Base-by-base conservation (phyloP, 2,329 filamentous ascomycete species). In the Diaporthe caulivora region DNA sequence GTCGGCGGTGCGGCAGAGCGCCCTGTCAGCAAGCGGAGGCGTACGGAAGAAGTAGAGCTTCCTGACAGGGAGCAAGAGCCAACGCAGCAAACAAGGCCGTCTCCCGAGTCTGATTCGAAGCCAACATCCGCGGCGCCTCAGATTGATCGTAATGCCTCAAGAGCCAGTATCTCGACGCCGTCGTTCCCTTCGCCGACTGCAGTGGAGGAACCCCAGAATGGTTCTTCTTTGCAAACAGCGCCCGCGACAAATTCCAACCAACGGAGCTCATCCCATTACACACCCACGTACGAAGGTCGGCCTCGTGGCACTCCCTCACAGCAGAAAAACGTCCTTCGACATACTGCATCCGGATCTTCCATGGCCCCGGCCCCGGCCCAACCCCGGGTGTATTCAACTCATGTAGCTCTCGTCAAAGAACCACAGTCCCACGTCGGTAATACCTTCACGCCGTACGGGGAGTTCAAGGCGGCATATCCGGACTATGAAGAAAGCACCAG, bases 401-500 rank as follows among this genome's bases (percentile, higher is more conserved):
- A 29, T 24, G 24, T 13, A 47, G 31, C 37, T n/a, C 31, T 24
- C 17, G n/a, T 26, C 29, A 24, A 34, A 65, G 47, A 21, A 31
- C n/a, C 47, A 10, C 60, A 54, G 29, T 6, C 17, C 17, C 3
- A 18, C 21, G 9, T 26, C n/a, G n/a, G 13, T 29, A n/a, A 24
- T 31, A 37, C 2, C 3, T 5, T 51, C 49, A 69, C 76, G 34
- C 80, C 80, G 9, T 83, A 80, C 42, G 72, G 75, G 21, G 76
- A 73, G 21, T 83, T 79, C 65, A 78, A 72, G 42, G 53, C 74
- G 29, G 77, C 78, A 11, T 83, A 83, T 68, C 78, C 78, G 9
- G 73, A 51, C 31, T 83, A 82, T 42, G 75, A 68, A 17, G 80
- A 80, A 44, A 80, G 74, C 29, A 68, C 80, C 24, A 67, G 65